Conservation (phyloP, 2,329 filamentous ascomycete genomes). For the Colletotrichum kahawae region DNA sequence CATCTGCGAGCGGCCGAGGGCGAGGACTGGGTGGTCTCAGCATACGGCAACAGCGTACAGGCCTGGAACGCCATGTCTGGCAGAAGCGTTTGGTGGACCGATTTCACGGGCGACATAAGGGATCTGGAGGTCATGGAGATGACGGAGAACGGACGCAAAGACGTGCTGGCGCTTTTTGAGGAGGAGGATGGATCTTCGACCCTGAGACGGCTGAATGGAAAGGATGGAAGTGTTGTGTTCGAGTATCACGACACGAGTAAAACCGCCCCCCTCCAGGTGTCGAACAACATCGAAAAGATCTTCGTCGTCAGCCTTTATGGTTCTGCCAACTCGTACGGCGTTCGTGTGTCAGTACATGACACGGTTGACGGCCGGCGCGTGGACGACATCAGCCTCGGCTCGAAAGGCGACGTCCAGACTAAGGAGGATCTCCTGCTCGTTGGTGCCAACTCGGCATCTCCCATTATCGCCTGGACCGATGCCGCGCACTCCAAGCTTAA, state of each 20-base stretch:
- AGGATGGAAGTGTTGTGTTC: slow-evolving; percentile 78
- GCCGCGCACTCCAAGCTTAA: slow-evolving; percentile 65
- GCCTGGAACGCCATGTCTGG: slow-evolving; percentile 87
- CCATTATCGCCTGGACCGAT: slow-evolving; percentile 79
- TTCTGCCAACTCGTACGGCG: slow-evolving; percentile 70
- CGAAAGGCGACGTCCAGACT: slow-evolving; percentile 74
- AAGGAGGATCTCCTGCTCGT: slow-evolving; percentile 73
- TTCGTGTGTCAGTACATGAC: slow-evolving; percentile 79
- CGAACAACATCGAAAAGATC: slow-evolving; percentile 72
- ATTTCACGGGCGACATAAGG: slow-evolving; percentile 62
- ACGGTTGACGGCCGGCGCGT: slow-evolving; percentile 72
- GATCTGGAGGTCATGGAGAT: slow-evolving; percentile 81
- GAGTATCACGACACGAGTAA: slow-evolving; percentile 72
- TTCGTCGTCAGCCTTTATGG: slow-evolving; percentile 81
- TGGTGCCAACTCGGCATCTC: slow-evolving; percentile 76
- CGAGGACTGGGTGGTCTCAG: slow-evolving; percentile 78
- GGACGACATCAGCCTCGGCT: slow-evolving; percentile 73
- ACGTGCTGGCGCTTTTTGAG: slow-evolving; percentile 72
- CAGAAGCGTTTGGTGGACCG: slow-evolving; percentile 75
- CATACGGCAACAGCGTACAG: slow-evolving; percentile 71
- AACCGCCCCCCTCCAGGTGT: slow-evolving; percentile 76
- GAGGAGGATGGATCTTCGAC: slow-evolving; percentile 61
- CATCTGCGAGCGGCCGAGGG: slow-evolving; percentile 76
- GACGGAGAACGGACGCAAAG: slow-evolving; percentile 67
- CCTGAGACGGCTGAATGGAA: slow-evolving; percentile 75